Base-by-base conservation (phyloP, 768 basidiomycete species). In the Neoboletus brunneissimus region DNA sequence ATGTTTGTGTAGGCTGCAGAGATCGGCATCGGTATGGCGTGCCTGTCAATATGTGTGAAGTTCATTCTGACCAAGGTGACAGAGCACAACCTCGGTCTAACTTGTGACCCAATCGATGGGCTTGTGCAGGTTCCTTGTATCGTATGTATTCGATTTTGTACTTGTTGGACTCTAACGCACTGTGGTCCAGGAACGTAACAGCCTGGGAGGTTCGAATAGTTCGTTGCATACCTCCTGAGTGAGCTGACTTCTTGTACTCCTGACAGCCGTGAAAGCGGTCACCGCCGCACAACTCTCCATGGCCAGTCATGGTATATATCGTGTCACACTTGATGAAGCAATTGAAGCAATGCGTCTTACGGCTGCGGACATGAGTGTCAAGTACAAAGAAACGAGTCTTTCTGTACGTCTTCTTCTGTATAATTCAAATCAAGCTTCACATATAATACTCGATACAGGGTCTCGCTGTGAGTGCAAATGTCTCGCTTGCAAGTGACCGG, bases 101-200 rank as follows among this genome's bases (percentile, higher is more conserved):
- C 95, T 2, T 98, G 95, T 67, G 94, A 97, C 71, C 95, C 95
- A 6, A 91, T 94, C 54, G 91, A 92, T 61, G 93, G 94, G 0
- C 79, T 95, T 12, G 94, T 96, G 3, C 93, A 97, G 69, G 92
- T 97, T 9, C 95, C 95, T 7, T 98, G 96, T 68, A 97, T 97
- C 55, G 94, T 94, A 72, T 65, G 59, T 61, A 22, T 42, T 49
- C 16, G 9, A 32, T 11, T 56, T 54, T 25, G 22, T 48, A 32
- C 50, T 31, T 29, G 27, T 54, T 41, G 29, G 13, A n/a, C 35
- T 49, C 15, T 63, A 29, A 59, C 53, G 8, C 16, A 51, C 12
- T 43, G 13, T 43, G 42, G 10, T 53, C 5, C 62, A 88, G 87
- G 89, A 92, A 72, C 83, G 92, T 31, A 93, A 94, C 68, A 91